phyloP scores from a whole-genome alignment of 257 asterid genomes.

The Solanum etuberosum region DNA sequence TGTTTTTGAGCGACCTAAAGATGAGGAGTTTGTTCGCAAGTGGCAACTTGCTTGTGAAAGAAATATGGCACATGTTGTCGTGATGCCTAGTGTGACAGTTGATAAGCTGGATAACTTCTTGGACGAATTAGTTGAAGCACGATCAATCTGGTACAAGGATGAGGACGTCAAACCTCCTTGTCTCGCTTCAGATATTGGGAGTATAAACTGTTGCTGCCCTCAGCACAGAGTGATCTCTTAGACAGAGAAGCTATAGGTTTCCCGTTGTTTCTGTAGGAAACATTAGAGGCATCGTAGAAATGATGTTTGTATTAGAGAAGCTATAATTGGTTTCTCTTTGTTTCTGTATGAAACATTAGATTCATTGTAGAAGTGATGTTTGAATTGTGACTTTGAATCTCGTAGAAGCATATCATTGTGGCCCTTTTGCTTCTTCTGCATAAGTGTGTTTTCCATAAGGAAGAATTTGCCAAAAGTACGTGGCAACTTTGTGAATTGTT shows the following conservation, averaged over 20 bases:
- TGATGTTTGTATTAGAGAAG: background rate
- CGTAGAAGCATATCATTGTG: background rate
- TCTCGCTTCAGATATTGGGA: constrained; percentile 72
- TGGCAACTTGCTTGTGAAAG: constrained; percentile 98
- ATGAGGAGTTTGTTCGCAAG: constrained; percentile 76
- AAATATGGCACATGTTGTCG: constrained; percentile 79
- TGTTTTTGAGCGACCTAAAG: constrained; percentile 86
- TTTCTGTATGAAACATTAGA: background rate
- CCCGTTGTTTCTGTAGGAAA: background rate
- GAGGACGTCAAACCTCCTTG: constrained; percentile 55
- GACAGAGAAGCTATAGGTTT: background rate
- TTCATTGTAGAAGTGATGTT: background rate
- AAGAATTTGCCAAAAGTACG: background rate
- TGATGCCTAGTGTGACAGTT: constrained; percentile 72
- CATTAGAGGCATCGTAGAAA: background rate
- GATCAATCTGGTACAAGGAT: constrained; percentile 58
- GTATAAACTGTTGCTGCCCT: constrained; percentile 29
- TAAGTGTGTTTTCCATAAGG: background rate
- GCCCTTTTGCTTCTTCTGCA: background rate
- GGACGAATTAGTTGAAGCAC: constrained; percentile 47
- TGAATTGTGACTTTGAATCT: background rate
- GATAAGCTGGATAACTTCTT: constrained; percentile 74
- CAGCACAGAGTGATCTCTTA: constrained; percentile 11
- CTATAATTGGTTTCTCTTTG: background rate
- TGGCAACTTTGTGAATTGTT: background rate